Base-by-base conservation (phyloP, 2,329 filamentous ascomycete species). In the Fusarium verticillioides region DNA sequence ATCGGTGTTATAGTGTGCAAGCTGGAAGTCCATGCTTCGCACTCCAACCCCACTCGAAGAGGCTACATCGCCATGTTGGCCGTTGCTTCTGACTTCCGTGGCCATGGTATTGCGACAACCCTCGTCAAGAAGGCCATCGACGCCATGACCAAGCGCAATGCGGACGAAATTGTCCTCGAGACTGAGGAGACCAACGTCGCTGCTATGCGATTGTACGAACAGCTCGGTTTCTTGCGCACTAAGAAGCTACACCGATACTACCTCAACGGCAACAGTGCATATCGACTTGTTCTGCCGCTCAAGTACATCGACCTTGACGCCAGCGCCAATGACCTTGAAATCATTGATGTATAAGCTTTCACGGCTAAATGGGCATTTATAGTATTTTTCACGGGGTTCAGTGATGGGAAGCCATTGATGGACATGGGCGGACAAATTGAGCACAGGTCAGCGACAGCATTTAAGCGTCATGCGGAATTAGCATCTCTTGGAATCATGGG, bases 1-100 rank as follows among this genome's bases (percentile, higher is more conserved):
- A 89, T 97, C 67, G 96, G 96, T 64, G 95, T 98, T 50, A 93
- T 99, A 49, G 92, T 99, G 68, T 97, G 93, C 83, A 99, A 99
- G 82, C 90, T 99, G 66, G 96, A 99, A 81, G 89, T 91, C 30
- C 96, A 99, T 83, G 90, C 94, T 28, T 93, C 93, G 10, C 95
- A 96, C 73, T 95, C 95, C 4, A 85, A 89, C 2, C 84, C 89
- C 4, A 92, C 90, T 1, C 87, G 95, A 73, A 90, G 96, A 71
- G 96, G 96, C 64, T 99, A 99, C 84, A 98, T 99, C 76, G 96
- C 96, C 79, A 99, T 99, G 96, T 88, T 99, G 46, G 96, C 96
- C n/a, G 95, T 97, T 9, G 90, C 92, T 47, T 90, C 94, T 43
- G 85, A 91, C 32, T 92, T 94, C 78, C 91, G 96, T 28, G 95